Base-by-base conservation (phyloP, 768 basidiomycete species). In the Tulasnella calospora region DNA sequence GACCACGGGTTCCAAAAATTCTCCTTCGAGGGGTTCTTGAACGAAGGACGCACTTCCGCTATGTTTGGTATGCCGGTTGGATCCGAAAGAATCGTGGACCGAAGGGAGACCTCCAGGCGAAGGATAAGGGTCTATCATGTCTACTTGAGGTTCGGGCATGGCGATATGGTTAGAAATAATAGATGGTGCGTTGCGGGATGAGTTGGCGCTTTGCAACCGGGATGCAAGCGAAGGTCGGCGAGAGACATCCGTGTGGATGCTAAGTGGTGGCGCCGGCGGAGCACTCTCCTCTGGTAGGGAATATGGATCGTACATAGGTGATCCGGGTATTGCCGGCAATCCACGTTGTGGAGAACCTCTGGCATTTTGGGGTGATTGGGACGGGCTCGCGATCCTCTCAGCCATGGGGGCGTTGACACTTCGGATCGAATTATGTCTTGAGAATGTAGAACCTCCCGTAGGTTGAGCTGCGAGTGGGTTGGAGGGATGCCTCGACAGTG, bases 201-300 rank as follows among this genome's bases (percentile, higher is more conserved):
- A 30, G 57, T 6, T 61, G 12, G 57, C n/a, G 57, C 57, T 61
- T 8, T 61, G 23, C 21, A 61, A 27, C 27, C 57, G 23, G n/a
- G 57, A 61, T n/a, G 57, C 57, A n/a, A 61, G 30, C 57, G 57
- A 61, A n/a, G 57, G 57, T n/a, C 57, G 57, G n/a, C 57, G 57
- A 2, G 57, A 61, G 57, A 61, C 8, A 15, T 61, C 57, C n/a
- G 57, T 61, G 23, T 61, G 57, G 30, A 61, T 27, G 57, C 57
- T 61, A n/a, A 61, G 57, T 23, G 57, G 57, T 19, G 51, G 19
- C 6, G 51, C 8, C 30, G 57, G 57, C 30, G 57, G 57, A 61
- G 57, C 57, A 27, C 57, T 61, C 23, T 61, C 57, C 23, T 61
- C 57, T n/a, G 57, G 57, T 8, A 61, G 57, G 30, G 57, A 5